These are phyloP conservation scores for Arthroderma sp. DNA, from an alignment of 2,329 filamentous ascomycete genomes.

Conservation along the genomic window DNA sequence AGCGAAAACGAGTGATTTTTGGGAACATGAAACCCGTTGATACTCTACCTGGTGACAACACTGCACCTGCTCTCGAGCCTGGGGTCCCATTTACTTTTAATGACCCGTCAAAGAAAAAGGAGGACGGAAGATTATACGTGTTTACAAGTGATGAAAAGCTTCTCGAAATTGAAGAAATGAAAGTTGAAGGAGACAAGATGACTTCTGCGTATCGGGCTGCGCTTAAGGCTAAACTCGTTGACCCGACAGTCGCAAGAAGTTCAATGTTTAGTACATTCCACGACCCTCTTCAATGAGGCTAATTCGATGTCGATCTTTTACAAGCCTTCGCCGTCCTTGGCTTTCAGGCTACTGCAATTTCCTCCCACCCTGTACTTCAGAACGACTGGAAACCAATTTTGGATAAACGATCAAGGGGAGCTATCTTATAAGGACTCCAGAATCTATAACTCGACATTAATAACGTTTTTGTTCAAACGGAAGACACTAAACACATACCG, in stretches of 20 bases:
- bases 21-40: constrained; percentile 26
- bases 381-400: neutral
- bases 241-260: constrained; percentile 19
- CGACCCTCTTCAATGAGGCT: constrained; percentile 23
- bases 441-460: constrained; percentile 19
- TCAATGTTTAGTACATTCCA: constrained; percentile 24
- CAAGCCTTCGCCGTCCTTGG: neutral
- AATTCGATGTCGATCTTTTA: neutral
- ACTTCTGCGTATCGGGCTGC: constrained; percentile 28
- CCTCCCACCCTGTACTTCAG: neutral
- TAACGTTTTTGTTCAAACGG: neutral
- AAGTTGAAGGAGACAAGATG: constrained; percentile 29
- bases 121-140: constrained; percentile 25
- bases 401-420: neutral
- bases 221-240: constrained; percentile 31
- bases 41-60: constrained; percentile 18
- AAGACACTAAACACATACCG: constrained; percentile 23
- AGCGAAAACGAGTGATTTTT: constrained; percentile 28
- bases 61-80: constrained; percentile 22
- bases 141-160: constrained; percentile 28
- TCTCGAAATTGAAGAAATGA: constrained; percentile 28
- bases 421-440: constrained; percentile 22
- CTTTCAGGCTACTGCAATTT: neutral
- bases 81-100: constrained; percentile 29
- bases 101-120: constrained; percentile 6